phyloP scores from a whole-genome alignment of 306 rosid genomes.

The Cucumis melo region DNA sequence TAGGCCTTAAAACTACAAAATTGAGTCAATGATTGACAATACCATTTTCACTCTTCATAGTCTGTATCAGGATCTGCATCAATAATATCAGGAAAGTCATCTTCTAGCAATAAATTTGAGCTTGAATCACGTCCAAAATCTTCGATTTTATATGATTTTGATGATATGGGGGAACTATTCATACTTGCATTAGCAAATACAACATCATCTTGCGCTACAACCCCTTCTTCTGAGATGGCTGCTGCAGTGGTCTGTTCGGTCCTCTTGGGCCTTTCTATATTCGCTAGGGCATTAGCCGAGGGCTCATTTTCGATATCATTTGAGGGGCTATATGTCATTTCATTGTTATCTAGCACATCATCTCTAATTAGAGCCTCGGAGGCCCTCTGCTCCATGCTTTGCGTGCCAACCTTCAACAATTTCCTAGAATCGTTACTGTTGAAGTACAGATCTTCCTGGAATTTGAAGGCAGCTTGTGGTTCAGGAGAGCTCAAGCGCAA shows the following conservation, averaged over 20 bases:
- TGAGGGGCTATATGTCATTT: slow-evolving; percentile 17
- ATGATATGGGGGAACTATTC: slow-evolving; percentile 6
- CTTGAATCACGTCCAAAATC: slow-evolving; percentile 14
- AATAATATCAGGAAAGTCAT: slow-evolving; percentile 54
- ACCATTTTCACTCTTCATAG: slow-evolving; percentile 14
- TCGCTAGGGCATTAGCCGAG: slow-evolving; percentile 5
- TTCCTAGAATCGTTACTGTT: slow-evolving; percentile 8
- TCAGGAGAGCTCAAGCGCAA: slow-evolving; percentile 10
- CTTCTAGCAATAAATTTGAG: slow-evolving; percentile 12
- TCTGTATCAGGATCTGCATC: slow-evolving; percentile 61
- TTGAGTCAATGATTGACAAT: background rate
- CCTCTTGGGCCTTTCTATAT: slow-evolving; percentile 16
- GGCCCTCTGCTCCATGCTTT: slow-evolving; percentile 13
- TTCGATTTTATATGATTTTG: slow-evolving; percentile 11
- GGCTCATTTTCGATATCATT: slow-evolving; percentile 12
- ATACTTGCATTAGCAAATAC: slow-evolving; percentile 11
- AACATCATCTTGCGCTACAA: background rate
- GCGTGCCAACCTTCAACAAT: slow-evolving; percentile 20
- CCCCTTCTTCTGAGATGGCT: slow-evolving; percentile 2
- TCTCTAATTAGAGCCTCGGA: slow-evolving; percentile 12
- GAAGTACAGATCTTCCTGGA: slow-evolving; percentile 17
- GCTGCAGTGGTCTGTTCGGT: slow-evolving; percentile 10
- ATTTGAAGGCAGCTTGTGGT: slow-evolving; percentile 16
- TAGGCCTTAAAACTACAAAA: background rate
- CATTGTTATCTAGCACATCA: slow-evolving; percentile 11